Percentiles rank a stretch among this genome's conserved stretches.
phyloP scores from a whole-genome alignment of 2,329 filamentous ascomycete species.

The Exophiala alcalophila region DNA sequence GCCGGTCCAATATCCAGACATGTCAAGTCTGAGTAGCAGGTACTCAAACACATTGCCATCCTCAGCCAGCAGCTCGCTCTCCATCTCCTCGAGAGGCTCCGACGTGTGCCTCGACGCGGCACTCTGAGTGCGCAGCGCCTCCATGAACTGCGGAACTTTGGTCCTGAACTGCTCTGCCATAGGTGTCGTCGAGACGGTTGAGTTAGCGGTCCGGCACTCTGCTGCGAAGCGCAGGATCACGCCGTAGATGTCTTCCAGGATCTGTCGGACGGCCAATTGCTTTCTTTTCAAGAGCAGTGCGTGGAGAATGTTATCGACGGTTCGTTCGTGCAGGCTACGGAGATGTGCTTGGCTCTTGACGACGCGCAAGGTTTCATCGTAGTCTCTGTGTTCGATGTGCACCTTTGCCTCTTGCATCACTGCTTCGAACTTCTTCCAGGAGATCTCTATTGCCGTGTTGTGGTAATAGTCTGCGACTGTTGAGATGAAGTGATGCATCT shows the following conservation, averaged over 20 bases:
- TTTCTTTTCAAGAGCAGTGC: constrained; percentile 70
- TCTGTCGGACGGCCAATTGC: constrained; percentile 67
- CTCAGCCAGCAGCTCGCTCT: constrained; percentile 30
- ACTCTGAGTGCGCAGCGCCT: constrained; percentile 65
- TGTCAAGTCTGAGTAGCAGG: constrained; percentile 67
- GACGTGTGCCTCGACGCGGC: constrained; percentile 34
- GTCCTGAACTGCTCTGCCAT: constrained; percentile 67
- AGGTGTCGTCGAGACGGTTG: constrained; percentile 40
- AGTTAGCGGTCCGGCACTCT: constrained; percentile 39
- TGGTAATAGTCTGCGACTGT: constrained; percentile 74
- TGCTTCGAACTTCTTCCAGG: constrained; percentile 68
- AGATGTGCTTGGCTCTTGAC: constrained; percentile 64
- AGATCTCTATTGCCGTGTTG: constrained; percentile 68
- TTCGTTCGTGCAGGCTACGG: constrained; percentile 66
- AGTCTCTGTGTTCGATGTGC: constrained; percentile 50
- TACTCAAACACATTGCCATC: constrained; percentile 58
- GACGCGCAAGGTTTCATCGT: constrained; percentile 46
- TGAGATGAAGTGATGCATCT: constrained; percentile 76
- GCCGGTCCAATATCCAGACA: constrained; percentile 59
- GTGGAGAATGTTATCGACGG: constrained; percentile 72
- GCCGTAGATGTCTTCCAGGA: constrained; percentile 74
- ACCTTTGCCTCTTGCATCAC: constrained; percentile 64
- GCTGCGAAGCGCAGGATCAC: constrained; percentile 67
- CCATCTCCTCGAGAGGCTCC: constrained; percentile 31
- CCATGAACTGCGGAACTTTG: constrained; percentile 69